Base-by-base conservation (phyloP, 805 yeast species). In the Metschnikowia dekortorum region DNA sequence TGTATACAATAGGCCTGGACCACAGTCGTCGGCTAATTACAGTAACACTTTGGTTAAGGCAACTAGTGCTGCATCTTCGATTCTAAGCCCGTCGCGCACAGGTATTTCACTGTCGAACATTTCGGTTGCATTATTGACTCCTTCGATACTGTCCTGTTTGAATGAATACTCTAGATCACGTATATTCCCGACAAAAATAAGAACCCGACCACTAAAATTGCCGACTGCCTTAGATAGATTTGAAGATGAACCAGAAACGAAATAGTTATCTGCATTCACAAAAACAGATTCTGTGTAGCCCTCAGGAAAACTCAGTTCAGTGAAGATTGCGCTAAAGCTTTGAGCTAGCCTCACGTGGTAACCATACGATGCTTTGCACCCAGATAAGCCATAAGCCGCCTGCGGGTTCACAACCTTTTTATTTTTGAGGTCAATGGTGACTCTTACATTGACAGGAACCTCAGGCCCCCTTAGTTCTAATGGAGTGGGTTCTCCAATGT, bases 381-480 rank as follows among this genome's bases (percentile, higher is more conserved):
- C 90, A 10, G 73, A 68, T 35, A 70, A 67, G 1, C 85, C 87
- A 57, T 88, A 87, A 0, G 94, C 95, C 44, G 78, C 83, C 9
- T 70, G 57, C 7, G 94, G 89, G 0, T 89, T 80, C 0, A 88
- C 94, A 10, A 89, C 80, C 48, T 76, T 78, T 46, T 75, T 77
- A 9, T 78, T 78, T 41, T 80, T 71, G 8, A 82, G 54, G 60
- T 91, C 89, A 1, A 91, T 88, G 0, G 95, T 88, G 8, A 91
- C 96, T 56, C 96, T 73, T 13, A 85, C 89, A 58, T 87, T 82
- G 0, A 81, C 78, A 2, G 96, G 96, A 3, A 88, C 83, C 50
- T 82, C 83, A 37, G 62, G 60, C 16, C 66, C 67, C 7, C 73
- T 70, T 46, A 90, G 73, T 61, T 84, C 84, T 32, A 90, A 57